These are phyloP conservation scores for Sporothrix phasma DNA, from an alignment of 2,329 filamentous ascomycete genomes.

Conservation along the genomic window DNA sequence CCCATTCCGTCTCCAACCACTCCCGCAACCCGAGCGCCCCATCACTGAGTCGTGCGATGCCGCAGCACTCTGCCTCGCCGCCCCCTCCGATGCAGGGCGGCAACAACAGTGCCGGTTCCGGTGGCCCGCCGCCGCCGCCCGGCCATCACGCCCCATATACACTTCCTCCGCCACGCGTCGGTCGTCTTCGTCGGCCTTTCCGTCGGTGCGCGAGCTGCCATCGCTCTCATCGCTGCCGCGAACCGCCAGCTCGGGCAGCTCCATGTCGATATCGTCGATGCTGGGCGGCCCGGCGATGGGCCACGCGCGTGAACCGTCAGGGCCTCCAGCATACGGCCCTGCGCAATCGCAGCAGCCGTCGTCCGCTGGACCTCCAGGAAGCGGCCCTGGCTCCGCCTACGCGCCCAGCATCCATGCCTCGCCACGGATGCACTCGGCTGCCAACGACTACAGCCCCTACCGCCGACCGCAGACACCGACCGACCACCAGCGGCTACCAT, in stretches of 20 bases:
- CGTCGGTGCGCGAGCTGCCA: slow-evolving; percentile 42
- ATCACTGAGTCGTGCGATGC: slow-evolving; percentile 34
- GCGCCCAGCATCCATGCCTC: slow-evolving; percentile 43
- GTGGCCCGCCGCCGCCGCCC: slow-evolving; percentile 13
- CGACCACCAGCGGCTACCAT: slow-evolving; percentile 52
- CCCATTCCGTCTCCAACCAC: slow-evolving; percentile 27
- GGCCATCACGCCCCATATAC: slow-evolving; percentile 30
- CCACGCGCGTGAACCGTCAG: slow-evolving; percentile 28
- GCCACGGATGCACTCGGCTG: slow-evolving; percentile 43
- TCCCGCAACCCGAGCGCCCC: slow-evolving; percentile 36
- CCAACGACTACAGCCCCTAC: slow-evolving; percentile 51
- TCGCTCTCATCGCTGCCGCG: slow-evolving; percentile 41
- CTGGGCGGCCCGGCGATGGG: slow-evolving; percentile 38
- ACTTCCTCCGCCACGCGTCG: slow-evolving; percentile 37
- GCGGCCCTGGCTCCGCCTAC: slow-evolving; percentile 35
- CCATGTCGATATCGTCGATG: slow-evolving; percentile 55
- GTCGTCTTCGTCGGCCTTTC: slow-evolving; percentile 34
- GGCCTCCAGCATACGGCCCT: slow-evolving; percentile 31
- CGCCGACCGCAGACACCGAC: slow-evolving; percentile 59
- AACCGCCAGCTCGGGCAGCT: slow-evolving; percentile 38
- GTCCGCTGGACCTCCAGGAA: slow-evolving; percentile 19
- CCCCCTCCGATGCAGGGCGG: slow-evolving; percentile 10
- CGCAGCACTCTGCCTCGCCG: slow-evolving; percentile 27
- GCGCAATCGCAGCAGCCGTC: not conserved
- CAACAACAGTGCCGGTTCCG: not conserved